Percentiles rank a stretch among this genome's conserved stretches.
Conservation (phyloP, 208 protist species). For the Leptomonas pyrrhocoris region DNA sequence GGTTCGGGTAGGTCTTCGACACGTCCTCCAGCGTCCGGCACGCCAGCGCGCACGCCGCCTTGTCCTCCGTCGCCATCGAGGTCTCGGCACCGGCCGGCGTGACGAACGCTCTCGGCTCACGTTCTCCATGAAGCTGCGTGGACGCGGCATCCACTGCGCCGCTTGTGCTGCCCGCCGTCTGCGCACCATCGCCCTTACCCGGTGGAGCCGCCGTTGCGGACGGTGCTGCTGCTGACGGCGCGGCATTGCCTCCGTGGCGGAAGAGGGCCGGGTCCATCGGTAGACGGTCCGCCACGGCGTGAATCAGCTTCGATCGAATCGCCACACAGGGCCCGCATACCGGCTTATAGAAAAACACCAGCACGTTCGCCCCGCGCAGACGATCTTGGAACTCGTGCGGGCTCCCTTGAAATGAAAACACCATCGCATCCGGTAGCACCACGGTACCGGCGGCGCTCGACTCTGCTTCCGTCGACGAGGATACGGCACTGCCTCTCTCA, state of each 20-base stretch:
- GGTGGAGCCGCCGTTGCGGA: not conserved
- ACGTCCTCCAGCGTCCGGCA: conserved; percentile 29
- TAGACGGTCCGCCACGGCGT: conserved; percentile 32
- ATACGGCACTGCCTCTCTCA: not conserved
- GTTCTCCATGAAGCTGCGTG: not conserved
- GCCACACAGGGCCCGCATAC: conserved; percentile 66
- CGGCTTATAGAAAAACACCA: conserved; percentile 86
- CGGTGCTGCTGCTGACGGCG: not conserved
- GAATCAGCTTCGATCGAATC: conserved; percentile 54
- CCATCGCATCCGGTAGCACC: conserved; percentile 16
- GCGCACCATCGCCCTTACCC: not conserved
- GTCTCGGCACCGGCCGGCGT: not conserved
- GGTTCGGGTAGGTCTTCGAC: conserved; percentile 9
- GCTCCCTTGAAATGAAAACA: conserved; percentile 55
- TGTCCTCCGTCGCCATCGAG: conserved; percentile 30
- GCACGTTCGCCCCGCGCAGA: conserved; percentile 34
- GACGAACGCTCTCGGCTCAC: not conserved
- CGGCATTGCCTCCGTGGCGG: not conserved
- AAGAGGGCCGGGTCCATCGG: conserved; percentile 4
- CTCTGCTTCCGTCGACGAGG: not conserved
- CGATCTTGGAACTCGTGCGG: conserved; percentile 49
- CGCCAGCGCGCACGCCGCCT: conserved; percentile 23
- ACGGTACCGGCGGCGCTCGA: not conserved
- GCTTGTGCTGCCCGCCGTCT: not conserved
- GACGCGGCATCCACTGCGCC: not conserved